Evolutionary conservation across 495 filamentous ascomycete genomes (phyloP).

Genomic region (Pyrenopolyporus hunteri): DNA sequence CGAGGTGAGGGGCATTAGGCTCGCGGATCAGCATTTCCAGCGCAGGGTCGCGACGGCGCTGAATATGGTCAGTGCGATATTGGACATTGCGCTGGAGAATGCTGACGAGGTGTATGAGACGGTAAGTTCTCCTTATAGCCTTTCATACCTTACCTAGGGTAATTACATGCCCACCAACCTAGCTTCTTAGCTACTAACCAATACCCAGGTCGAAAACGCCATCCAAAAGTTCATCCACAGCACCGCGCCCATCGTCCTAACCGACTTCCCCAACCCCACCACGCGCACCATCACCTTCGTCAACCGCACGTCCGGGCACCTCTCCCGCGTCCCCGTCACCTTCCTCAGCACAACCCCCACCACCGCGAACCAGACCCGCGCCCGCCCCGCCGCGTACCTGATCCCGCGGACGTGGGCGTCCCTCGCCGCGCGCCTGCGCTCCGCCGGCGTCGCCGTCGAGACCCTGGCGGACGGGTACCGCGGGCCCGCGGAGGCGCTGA

Average conservation of each 20-base stretch:
- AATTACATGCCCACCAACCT: too few species aligned
- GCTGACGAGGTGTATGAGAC: slow-evolving; percentile 37
- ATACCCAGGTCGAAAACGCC: slow-evolving; percentile 32
- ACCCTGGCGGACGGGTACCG: slow-evolving; percentile 34
- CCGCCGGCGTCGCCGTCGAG: slow-evolving; percentile 40
- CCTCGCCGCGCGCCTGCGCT: slow-evolving; percentile 35
- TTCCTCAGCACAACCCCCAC: slow-evolving; percentile 44
- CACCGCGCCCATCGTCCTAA: slow-evolving; percentile 38
- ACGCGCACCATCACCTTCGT: slow-evolving; percentile 38
- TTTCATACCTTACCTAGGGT: neutral
- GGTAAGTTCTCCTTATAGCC: slow-evolving; percentile 9
- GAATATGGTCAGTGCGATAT: slow-evolving; percentile 40
- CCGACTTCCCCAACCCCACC: slow-evolving; percentile 32
- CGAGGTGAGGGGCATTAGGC: slow-evolving; percentile 43
- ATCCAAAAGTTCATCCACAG: slow-evolving; percentile 36
- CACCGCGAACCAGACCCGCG: slow-evolving; percentile 40
- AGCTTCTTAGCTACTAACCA: neutral
- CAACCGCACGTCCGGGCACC: slow-evolving; percentile 22
- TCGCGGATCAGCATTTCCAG: slow-evolving; percentile 44
- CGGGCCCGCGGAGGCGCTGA: slow-evolving; percentile 39
- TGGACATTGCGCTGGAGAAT: slow-evolving; percentile 42
- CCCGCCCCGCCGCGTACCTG: slow-evolving; percentile 42
- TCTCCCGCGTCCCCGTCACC: slow-evolving; percentile 36
- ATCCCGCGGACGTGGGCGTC: slow-evolving; percentile 43
- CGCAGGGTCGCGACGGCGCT: slow-evolving; percentile 41